Percentiles rank a stretch among this genome's conserved stretches.
phyloP scores from a whole-genome alignment of 1,139 yeast genomes.

The Debaryomyces robertsiae region DNA sequence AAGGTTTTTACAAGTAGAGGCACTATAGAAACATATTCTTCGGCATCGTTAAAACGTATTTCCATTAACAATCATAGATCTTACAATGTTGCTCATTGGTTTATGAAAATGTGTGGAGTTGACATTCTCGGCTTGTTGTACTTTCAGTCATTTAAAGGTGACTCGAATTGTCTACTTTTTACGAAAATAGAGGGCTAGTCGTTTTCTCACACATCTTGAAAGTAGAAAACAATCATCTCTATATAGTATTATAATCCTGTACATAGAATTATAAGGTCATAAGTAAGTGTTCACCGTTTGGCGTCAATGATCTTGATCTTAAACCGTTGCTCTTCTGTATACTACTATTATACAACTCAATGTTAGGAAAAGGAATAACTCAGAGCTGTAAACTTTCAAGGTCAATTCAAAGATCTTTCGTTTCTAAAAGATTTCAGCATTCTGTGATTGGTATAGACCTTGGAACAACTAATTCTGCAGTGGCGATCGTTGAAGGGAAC shows the following conservation, averaged over 20 bases:
- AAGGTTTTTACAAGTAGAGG: conserved; percentile 11
- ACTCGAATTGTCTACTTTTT: neutral
- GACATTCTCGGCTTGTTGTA: conserved; percentile 13
- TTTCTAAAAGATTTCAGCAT: conserved; percentile 18
- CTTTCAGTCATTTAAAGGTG: conserved; percentile 6
- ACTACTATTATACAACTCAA: neutral
- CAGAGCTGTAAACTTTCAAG: neutral
- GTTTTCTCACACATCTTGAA: neutral
- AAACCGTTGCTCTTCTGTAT: no score
- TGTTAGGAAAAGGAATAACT: conserved; percentile 3
- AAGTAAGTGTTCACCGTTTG: neutral
- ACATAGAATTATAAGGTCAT: no score
- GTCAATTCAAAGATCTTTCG: conserved; percentile 2
- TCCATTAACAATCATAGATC: neutral
- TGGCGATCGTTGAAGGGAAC: conserved; percentile 60
- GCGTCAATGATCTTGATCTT: no score
- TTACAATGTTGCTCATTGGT: conserved; percentile 10
- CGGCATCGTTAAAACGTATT: conserved; percentile 3
- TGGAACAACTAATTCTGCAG: conserved; percentile 84
- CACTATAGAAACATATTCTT: conserved; percentile 7
- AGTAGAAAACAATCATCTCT: no score
- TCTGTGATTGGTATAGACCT: conserved; percentile 73
- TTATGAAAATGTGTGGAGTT: conserved; percentile 12
- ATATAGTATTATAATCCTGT: no score
- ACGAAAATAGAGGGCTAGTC: neutral